Conservation (phyloP, 2,329 filamentous ascomycete species). For the Aspergillus brunneoviolaceus region DNA sequence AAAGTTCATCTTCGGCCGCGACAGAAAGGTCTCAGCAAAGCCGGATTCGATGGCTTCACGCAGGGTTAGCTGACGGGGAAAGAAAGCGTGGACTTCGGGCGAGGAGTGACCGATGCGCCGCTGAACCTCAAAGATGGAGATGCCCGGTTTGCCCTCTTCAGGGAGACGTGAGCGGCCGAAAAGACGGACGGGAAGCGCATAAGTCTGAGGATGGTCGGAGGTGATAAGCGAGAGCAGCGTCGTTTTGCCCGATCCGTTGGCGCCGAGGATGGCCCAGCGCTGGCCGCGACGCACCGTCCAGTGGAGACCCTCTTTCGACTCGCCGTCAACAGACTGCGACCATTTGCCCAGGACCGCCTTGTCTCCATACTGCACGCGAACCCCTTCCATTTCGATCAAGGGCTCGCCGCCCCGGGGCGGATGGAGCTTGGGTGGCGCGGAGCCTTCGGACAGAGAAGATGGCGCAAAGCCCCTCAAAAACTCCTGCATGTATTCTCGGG, state of each 20-base stretch:
- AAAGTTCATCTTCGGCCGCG: slow-evolving; percentile 63
- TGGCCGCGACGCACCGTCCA: slow-evolving; percentile 84
- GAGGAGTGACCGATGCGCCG: slow-evolving; percentile 86
- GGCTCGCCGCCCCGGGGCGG: slow-evolving; percentile 58
- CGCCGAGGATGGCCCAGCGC: slow-evolving; percentile 88
- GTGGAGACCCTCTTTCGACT: slow-evolving; percentile 62
- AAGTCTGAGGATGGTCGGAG: slow-evolving; percentile 93
- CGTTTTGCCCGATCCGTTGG: slow-evolving; percentile 93
- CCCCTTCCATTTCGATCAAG: slow-evolving; percentile 83
- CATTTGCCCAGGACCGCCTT: slow-evolving; percentile 80
- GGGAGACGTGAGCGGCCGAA: slow-evolving; percentile 83
- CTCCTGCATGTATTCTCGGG: neutral
- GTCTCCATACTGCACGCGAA: slow-evolving; percentile 74
- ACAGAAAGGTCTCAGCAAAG: slow-evolving; percentile 84
- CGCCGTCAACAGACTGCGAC: slow-evolving; percentile 58
- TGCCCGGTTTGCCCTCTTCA: slow-evolving; percentile 65
- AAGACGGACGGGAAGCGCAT: slow-evolving; percentile 80
- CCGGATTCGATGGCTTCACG: slow-evolving; percentile 77
- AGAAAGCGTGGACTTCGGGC: slow-evolving; percentile 90
- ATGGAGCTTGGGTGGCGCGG: neutral
- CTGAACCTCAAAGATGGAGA: slow-evolving; percentile 93
- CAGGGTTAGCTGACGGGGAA: slow-evolving; percentile 74
- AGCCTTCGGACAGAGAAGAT: slow-evolving; percentile 1
- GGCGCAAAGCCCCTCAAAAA: neutral
- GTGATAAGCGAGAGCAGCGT: slow-evolving; percentile 89